Evolutionary conservation across 2,329 filamentous ascomycete genomes (phyloP), one percentile per base, ranked within the genome.

Genomic region (Xylariaceae sp.): DNA sequence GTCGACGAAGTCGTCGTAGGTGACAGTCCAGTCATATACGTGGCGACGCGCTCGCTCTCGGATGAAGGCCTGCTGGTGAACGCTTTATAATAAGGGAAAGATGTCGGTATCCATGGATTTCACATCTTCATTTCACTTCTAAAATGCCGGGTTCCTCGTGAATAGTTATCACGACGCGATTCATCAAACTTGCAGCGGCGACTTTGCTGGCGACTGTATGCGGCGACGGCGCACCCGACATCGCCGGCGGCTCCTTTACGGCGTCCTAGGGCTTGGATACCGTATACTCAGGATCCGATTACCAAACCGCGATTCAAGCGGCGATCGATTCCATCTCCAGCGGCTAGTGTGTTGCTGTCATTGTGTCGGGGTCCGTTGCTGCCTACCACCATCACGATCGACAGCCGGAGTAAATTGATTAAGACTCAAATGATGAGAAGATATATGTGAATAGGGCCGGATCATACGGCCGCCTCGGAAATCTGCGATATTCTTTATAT

Each of bases 331-430:
- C 76, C 34, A 75, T 81, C 58, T 67, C 65, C 59, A 72, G 70
- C 47, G 79, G 80, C 7, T 76, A 82, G 64, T 76, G 79, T 10
- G 73, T 82, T 0, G 68, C 77, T 1, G 75, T 83, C 51, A 74
- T 80, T 0, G 78, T 79, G 0, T 80, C 77, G 0, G 80, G 80
- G 3, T 78, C 76, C 41, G 80, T 82, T 49, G 79, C 79, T 29
- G 73, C 76, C n/a, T n/a, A 73, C 63, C 60, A 80, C 76, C 34
- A 76, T 82, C 63, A 73, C 66, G 21, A 74, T 83, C 56, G 60
- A 63, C 32, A 76, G 74, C 61, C n/a, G n/a, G n/a, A n/a, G n/a
- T n/a, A n/a, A n/a, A n/a, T n/a, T n/a, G n/a, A n/a, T n/a, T n/a
- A 34, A 34, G 32, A 15, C 13, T 34, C 13, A 34, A 9, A n/a